These are phyloP conservation scores for Colletotrichum sansevieriae DNA, from an alignment of 2,329 filamentous ascomycete species.

Conservation along the genomic window DNA sequence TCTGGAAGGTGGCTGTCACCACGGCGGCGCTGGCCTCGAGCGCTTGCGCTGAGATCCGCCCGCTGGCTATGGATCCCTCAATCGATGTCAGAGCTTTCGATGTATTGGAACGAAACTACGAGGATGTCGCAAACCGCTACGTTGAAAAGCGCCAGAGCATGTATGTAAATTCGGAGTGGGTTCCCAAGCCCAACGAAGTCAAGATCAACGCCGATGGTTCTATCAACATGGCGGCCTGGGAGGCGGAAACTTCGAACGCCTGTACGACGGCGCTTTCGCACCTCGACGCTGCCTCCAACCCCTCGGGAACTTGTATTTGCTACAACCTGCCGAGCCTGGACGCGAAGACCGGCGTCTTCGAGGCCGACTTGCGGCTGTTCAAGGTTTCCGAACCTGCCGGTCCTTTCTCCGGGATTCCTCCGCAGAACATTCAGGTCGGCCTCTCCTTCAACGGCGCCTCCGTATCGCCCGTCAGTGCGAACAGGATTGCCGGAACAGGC, in stretches of 20 bases:
- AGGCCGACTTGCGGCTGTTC: conserved; percentile 82
- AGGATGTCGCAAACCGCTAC: conserved; percentile 42
- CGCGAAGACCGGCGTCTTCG: conserved; percentile 76
- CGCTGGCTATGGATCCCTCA: conserved; percentile 45
- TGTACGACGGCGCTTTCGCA: conserved; percentile 69
- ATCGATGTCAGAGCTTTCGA: conserved; percentile 47
- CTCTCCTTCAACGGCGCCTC: conserved; percentile 68
- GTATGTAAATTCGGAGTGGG: conserved; percentile 25
- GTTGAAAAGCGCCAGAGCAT: conserved; percentile 43
- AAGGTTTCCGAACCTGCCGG: conserved; percentile 72
- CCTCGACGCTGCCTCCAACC: conserved; percentile 74
- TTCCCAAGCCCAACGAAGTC: conserved; percentile 45
- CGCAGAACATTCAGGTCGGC: conserved; percentile 66
- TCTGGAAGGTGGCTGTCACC: conserved; percentile 39
- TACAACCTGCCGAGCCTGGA: conserved; percentile 84
- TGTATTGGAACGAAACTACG: conserved; percentile 40
- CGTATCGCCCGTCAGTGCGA: conserved; percentile 57
- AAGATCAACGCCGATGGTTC: conserved; percentile 57
- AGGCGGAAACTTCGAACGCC: conserved; percentile 64
- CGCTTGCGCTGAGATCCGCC: conserved; percentile 40
- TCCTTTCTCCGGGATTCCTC: conserved; percentile 64
- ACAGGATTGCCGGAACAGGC: conserved; percentile 45
- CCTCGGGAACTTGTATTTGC: conserved; percentile 83
- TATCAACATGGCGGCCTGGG: conserved; percentile 70
- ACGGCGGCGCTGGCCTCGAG: conserved; percentile 38